phyloP scores from a whole-genome alignment of 2,329 filamentous ascomycete genomes.

The Laburnicola sp. region DNA sequence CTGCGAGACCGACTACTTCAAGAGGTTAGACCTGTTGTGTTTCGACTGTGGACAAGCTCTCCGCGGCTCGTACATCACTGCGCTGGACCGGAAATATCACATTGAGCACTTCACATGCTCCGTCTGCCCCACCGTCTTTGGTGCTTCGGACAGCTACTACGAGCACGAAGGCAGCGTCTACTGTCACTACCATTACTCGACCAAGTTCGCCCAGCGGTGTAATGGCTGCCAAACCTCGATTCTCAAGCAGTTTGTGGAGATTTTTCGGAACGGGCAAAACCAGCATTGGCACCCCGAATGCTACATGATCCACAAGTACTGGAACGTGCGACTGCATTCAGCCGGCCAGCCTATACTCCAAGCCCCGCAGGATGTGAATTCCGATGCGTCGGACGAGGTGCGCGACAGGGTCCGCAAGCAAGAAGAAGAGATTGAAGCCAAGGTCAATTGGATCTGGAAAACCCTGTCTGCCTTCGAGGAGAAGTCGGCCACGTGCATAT shows the following conservation, averaged over 20 bases:
- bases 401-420: constrained; percentile 77
- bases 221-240: constrained; percentile 97
- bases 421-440: constrained; percentile 95
- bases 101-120: constrained; percentile 99
- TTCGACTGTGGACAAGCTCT: constrained; percentile 90
- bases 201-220: constrained; percentile 92
- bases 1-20: constrained; percentile 96
- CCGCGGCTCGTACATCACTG: constrained; percentile 96
- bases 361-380: constrained; percentile 44
- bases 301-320: constrained; percentile 99
- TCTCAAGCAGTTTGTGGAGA: constrained; percentile 98
- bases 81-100: constrained; percentile 92
- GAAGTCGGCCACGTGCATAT: constrained; percentile 96
- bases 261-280: constrained; percentile 95
- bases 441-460: constrained; percentile 98
- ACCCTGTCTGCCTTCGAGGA: constrained; percentile 96
- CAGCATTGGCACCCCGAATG: constrained; percentile 99
- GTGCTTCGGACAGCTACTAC: constrained; percentile 97
- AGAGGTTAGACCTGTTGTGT: constrained; percentile 86
- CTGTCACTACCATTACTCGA: constrained; percentile 98
- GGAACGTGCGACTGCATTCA: constrained; percentile 82
- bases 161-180: constrained; percentile 96
- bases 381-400: constrained; percentile 66
- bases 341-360: constrained; percentile 47
- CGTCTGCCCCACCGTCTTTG: constrained; percentile 95